phyloP scores from a whole-genome alignment of 148 eudicot genomes.

The Chenopodium formosanum region DNA sequence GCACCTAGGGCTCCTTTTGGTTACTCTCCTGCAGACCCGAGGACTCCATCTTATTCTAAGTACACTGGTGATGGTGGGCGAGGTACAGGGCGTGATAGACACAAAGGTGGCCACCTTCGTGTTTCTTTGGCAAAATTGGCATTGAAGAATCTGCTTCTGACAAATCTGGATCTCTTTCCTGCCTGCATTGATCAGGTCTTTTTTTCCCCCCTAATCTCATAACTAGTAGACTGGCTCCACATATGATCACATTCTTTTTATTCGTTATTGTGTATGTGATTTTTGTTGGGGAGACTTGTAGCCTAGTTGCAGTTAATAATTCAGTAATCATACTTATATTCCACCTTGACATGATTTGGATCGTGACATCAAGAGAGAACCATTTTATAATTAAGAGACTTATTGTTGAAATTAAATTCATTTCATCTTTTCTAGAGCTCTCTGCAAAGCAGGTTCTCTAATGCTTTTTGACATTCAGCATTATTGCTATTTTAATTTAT shows the following conservation, averaged over 20 bases:
- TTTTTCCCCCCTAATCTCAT: background rate
- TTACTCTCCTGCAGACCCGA: constrained; percentile 98
- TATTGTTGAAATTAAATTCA: background rate
- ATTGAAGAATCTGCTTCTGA: constrained; percentile 87
- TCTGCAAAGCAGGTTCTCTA: background rate
- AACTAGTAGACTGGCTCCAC: background rate
- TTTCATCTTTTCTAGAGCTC: background rate
- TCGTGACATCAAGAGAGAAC: background rate
- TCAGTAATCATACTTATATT: background rate
- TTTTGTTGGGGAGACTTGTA: background rate
- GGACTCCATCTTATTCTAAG: constrained; percentile 95
- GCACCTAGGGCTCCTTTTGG: constrained; percentile 98
- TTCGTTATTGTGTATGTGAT: background rate
- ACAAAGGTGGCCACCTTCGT: constrained; percentile 91
- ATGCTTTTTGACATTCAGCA: constrained; percentile 4
- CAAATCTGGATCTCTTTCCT: constrained; percentile 96
- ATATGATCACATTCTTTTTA: background rate
- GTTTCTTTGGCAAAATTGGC: constrained; percentile 90
- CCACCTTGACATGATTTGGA: background rate
- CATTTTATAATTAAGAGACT: background rate
- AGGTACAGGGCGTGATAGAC: constrained; percentile 81
- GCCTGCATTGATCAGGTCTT: constrained; percentile 98
- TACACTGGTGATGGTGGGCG: constrained; percentile 78
- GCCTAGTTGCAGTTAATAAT: background rate
- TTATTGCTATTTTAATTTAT: background rate